A percentile compares a stretch with the other conserved stretches of the same genome.
phyloP scores from a whole-genome alignment of 176 grass and related monocot genomes.

The Aegilops speltoides region DNA sequence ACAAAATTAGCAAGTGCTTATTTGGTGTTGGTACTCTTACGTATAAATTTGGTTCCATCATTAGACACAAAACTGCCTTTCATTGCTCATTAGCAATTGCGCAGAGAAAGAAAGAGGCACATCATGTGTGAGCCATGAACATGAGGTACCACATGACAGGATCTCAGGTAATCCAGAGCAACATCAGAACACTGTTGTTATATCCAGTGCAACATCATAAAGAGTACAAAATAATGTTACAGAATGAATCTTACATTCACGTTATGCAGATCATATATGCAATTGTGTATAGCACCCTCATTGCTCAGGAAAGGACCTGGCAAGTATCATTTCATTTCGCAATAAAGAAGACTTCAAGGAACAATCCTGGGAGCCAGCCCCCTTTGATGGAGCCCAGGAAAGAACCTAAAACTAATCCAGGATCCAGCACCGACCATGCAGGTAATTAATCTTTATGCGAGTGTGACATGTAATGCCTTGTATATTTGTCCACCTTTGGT shows the following conservation, averaged over 20 bases:
- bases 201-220: no score
- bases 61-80: neutral
- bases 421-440: neutral
- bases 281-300: conserved; percentile 9
- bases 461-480: conserved; percentile 64
- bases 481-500: conserved; percentile 70
- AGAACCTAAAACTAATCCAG: conserved; percentile 25
- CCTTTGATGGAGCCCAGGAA: conserved; percentile 7
- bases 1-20: no score
- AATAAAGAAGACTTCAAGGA: neutral
- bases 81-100: neutral
- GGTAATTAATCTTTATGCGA: conserved; percentile 75
- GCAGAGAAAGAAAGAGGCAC: neutral
- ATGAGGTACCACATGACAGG: neutral
- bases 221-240: conserved; percentile 21
- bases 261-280: conserved; percentile 7
- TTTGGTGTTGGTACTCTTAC: no score
- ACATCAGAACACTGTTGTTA: neutral
- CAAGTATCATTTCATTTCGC: conserved; percentile 23
- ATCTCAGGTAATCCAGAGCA: neutral
- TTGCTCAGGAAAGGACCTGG: conserved; percentile 16
- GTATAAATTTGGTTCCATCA: no score
- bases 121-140: neutral
- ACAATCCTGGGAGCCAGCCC: neutral
- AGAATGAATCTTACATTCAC: conserved; percentile 1